A percentile compares a stretch with the other conserved stretches of the same genome.
phyloP scores from a whole-genome alignment of 306 rosid species.

The Sicyos baderoa region DNA sequence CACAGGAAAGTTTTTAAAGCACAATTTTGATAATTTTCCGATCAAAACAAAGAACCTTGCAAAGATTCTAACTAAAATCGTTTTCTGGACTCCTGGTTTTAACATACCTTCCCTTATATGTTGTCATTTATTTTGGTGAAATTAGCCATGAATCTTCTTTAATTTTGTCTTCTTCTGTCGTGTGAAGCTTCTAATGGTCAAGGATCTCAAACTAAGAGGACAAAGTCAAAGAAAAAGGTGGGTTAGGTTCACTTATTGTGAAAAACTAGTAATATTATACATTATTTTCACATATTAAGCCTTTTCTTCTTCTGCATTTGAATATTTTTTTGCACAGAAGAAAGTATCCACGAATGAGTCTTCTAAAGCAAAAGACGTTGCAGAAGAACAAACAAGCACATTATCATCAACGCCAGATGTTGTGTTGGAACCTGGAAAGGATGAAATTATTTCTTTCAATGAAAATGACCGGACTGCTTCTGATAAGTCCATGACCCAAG shows the following conservation, averaged over 20 bases:
- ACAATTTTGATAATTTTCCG: neutral
- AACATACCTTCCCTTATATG: neutral
- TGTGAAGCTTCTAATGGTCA: constrained; percentile 69
- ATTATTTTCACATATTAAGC: constrained; percentile 18
- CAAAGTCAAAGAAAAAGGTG: constrained; percentile 65
- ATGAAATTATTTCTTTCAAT: constrained; percentile 29
- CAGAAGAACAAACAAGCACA: constrained; percentile 34
- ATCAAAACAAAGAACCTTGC: neutral
- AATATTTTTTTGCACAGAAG: constrained; percentile 47
- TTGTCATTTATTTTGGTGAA: neutral
- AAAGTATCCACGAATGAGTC: constrained; percentile 26
- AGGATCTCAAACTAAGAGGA: constrained; percentile 67
- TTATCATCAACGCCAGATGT: constrained; percentile 29
- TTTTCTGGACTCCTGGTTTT: constrained; percentile 7
- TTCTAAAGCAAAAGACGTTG: constrained; percentile 26
- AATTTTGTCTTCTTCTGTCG: constrained; percentile 20
- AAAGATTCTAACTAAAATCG: neutral
- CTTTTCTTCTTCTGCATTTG: constrained; percentile 11
- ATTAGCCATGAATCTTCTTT: constrained; percentile 21
- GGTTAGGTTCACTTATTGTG: constrained; percentile 16
- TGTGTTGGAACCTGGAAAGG: constrained; percentile 31
- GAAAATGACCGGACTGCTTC: constrained; percentile 37
- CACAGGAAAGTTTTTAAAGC: neutral
- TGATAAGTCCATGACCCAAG: constrained; percentile 27
- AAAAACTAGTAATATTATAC: neutral